Base-by-base conservation (phyloP, 2,329 filamentous ascomycete species). In the Cercospora sp. region DNA sequence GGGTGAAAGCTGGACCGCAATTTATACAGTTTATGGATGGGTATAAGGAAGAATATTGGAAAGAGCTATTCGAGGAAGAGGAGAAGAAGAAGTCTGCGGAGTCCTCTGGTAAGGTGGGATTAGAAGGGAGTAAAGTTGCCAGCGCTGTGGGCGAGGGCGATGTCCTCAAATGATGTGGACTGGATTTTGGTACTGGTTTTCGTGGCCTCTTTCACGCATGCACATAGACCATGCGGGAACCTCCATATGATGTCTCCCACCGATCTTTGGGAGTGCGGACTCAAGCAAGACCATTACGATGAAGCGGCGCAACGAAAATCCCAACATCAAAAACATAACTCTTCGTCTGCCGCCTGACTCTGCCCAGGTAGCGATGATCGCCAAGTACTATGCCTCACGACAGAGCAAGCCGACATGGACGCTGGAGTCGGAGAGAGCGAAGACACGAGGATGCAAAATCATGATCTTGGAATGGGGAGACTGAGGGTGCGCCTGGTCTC, bases 1-100 rank as follows among this genome's bases (percentile, higher is more conserved):
- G 81, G 81, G 80, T 83, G 8, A 81, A 80, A 66, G 78, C 73
- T 24, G 81, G 81, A 16, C 74, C 74, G 16, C 66, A 75, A 34
- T 83, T 76, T 69, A 80, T 74, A 40, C 67, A 76, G 64, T 73
- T 79, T 9, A 78, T 82, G 74, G 80, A 82, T 69, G 80, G 79
- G 26, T 82, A 77, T 66, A 75, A 79, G 55, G 72, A 77, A 57
- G 76, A 79, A 53, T 80, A 82, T 68, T 83, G 81, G 81, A 77
- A 77, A 71, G 76, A 80, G 65, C 76, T 81, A 12, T 74, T 79
- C 43, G 72, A 66, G 10, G 71, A 78, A 61, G 75, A 76, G 65
- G 73, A 73, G 51, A 66, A 69, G 63, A 66, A 64, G 51, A 67
- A 71, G 45, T 18, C 18, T 24, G 57, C 7, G 2, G 55, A 24